A percentile compares a stretch with the other conserved stretches of the same genome.
phyloP scores from a whole-genome alignment of 306 rosid species.

The Hippophae gyantsensis region DNA sequence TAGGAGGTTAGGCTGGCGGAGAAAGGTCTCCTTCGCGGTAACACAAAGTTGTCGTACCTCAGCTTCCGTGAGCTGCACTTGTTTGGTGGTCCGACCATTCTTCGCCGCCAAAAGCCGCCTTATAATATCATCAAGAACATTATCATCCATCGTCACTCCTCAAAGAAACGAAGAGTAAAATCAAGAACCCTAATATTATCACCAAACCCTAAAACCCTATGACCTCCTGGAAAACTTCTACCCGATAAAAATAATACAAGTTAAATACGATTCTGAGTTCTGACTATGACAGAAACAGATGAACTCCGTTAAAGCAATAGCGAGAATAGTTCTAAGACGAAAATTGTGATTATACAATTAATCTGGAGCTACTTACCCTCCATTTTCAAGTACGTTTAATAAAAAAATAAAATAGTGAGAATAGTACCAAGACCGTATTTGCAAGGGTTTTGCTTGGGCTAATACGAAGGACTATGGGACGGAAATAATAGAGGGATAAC shows the following conservation, averaged over 20 bases:
- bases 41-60: conserved; percentile 57
- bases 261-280: not conserved
- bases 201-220: conserved; percentile 9
- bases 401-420: too few relatives aligned
- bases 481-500: not conserved
- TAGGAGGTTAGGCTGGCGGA: conserved; percentile 71
- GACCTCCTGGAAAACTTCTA: not conserved
- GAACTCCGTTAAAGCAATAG: too few relatives aligned
- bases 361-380: too few relatives aligned
- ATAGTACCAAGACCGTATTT: too few relatives aligned
- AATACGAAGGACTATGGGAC: conserved; percentile 1
- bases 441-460: too few relatives aligned
- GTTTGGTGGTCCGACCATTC: conserved; percentile 64
- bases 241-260: not conserved
- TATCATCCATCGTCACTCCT: conserved; percentile 42
- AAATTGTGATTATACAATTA: too few relatives aligned
- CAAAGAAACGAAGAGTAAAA: not conserved
- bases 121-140: conserved; percentile 48
- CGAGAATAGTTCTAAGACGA: too few relatives aligned
- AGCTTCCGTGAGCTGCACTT: conserved; percentile 58
- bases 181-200: not conserved
- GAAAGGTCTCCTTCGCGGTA: conserved; percentile 62
- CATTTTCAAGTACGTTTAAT: too few relatives aligned
- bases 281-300: too few relatives aligned
- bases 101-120: conserved; percentile 56